Percentiles rank a stretch among this genome's conserved stretches.
phyloP scores from a whole-genome alignment of 1,284 basidiomycete species.

The Laetiporus sulphureus region DNA sequence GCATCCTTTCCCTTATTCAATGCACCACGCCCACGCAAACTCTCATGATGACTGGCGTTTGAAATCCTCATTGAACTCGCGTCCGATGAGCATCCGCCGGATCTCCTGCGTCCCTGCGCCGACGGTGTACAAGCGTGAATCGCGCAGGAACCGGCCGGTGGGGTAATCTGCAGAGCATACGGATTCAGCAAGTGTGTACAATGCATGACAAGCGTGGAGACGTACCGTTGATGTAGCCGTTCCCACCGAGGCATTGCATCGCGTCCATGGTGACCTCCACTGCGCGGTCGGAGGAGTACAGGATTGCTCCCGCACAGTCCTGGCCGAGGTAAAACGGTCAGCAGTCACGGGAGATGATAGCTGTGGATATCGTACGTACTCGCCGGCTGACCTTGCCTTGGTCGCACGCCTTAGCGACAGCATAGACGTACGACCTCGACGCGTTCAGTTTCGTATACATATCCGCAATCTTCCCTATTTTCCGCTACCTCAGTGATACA shows the following conservation, averaged over 20 bases:
- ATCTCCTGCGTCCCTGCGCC: slow-evolving; percentile 93
- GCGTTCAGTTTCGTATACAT: slow-evolving; percentile 96
- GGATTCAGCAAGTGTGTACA: no score
- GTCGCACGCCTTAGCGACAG: slow-evolving; percentile 87
- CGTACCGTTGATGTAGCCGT: slow-evolving; percentile 87
- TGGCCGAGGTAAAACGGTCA: slow-evolving; percentile 22
- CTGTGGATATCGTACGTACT: slow-evolving; percentile 45
- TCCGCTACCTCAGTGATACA: neutral
- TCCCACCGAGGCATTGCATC: slow-evolving; percentile 89
- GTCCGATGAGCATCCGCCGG: slow-evolving; percentile 82
- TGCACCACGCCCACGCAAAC: no score
- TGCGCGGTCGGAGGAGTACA: slow-evolving; percentile 87
- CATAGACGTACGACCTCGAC: slow-evolving; percentile 87
- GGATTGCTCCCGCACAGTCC: slow-evolving; percentile 90
- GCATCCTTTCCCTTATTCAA: no score
- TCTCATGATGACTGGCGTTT: slow-evolving; percentile 13
- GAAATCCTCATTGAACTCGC: slow-evolving; percentile 81
- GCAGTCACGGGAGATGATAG: neutral
- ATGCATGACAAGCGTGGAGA: neutral
- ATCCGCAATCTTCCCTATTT: slow-evolving; percentile 72
- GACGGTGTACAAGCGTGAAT: slow-evolving; percentile 83
- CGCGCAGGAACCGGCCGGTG: slow-evolving; percentile 78
- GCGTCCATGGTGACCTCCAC: slow-evolving; percentile 88
- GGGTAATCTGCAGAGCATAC: slow-evolving; percentile 67
- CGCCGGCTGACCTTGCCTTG: slow-evolving; percentile 73